Percentiles rank a stretch among this genome's conserved stretches.
Evolutionary conservation across 371 early-diverging fungal species (phyloP).

Genomic region (Ordospora pajunii): DNA sequence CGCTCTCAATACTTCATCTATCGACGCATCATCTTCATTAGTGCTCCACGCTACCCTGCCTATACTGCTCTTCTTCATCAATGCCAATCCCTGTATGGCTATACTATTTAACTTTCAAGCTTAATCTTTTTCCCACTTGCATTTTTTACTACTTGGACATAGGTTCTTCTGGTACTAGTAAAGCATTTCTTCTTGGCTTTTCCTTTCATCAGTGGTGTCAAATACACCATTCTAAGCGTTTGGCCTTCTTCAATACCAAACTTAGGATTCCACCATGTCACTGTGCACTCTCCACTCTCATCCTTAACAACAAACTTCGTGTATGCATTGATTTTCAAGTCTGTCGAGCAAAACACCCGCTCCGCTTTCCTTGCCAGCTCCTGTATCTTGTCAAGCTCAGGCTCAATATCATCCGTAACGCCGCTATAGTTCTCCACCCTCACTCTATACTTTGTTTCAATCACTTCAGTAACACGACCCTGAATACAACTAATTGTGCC

Average conservation of each 20-base stretch:
- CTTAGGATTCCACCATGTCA: constrained; percentile 53
- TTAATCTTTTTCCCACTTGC: too few species aligned
- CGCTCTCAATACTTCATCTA: not conserved
- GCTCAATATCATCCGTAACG: constrained; percentile 44
- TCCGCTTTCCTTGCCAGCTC: constrained; percentile 25
- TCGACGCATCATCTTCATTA: not conserved
- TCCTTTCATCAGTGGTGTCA: constrained; percentile 2
- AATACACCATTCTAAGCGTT: constrained; percentile 24
- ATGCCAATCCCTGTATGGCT: too few species aligned
- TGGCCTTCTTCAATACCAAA: constrained; percentile 32
- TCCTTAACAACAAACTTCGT: constrained; percentile 40
- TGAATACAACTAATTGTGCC: constrained; percentile 40
- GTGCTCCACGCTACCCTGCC: not conserved
- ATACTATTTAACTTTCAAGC: too few species aligned
- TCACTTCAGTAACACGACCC: constrained; percentile 27
- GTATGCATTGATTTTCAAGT: constrained; percentile 42
- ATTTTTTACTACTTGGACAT: not conserved
- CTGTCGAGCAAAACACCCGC: constrained; percentile 9
- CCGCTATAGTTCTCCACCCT: constrained; percentile 32
- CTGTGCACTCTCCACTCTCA: constrained; percentile 34
- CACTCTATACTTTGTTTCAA: constrained; percentile 46
- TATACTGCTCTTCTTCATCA: too few species aligned
- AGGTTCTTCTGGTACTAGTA: constrained; percentile 42
- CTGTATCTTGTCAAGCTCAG: constrained; percentile 49
- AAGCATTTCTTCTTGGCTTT: constrained; percentile 32